These are phyloP conservation scores for Hanseniaspora guilliermondii DNA, from an alignment of 805 yeast genomes.

Conservation along the genomic window DNA sequence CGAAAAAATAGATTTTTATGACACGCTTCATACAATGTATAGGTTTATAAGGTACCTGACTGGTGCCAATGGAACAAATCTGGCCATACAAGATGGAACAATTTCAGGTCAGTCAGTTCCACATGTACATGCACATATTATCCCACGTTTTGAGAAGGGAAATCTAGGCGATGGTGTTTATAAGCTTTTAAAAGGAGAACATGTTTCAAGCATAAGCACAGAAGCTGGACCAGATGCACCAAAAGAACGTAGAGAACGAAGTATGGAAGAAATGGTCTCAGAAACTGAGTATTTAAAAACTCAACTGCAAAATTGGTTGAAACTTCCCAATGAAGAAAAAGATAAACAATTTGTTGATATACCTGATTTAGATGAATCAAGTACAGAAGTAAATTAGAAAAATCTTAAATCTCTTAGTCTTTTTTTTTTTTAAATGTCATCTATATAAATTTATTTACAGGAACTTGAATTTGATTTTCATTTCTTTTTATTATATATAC, in stretches of 20 bases:
- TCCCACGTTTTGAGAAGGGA: slow-evolving; percentile 56
- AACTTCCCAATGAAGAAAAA: neutral
- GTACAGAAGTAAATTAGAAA: neutral
- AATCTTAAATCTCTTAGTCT: slow-evolving; percentile 9
- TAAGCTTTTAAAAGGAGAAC: slow-evolving; percentile 47
- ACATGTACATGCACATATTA: slow-evolving; percentile 85
- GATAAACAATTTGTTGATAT: slow-evolving; percentile 1
- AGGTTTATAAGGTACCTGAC: slow-evolving; percentile 52
- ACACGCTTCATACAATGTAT: slow-evolving; percentile 59
- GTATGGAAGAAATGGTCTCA: slow-evolving; percentile 49
- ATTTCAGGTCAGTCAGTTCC: slow-evolving; percentile 95
- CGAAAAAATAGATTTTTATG: slow-evolving; percentile 68
- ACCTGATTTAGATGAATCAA: slow-evolving; percentile 1
- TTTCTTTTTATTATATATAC: slow-evolving; percentile 1
- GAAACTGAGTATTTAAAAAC: slow-evolving; percentile 52
- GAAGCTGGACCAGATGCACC: slow-evolving; percentile 23
- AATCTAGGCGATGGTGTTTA: slow-evolving; percentile 68
- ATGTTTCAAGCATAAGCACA: slow-evolving; percentile 23
- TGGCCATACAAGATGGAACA: slow-evolving; percentile 93
- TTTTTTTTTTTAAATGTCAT: slow-evolving; percentile 17
- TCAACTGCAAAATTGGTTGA: slow-evolving; percentile 29
- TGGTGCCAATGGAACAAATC: slow-evolving; percentile 71
- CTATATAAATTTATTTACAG: slow-evolving; percentile 5
- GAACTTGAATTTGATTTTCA: neutral
- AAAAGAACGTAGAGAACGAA: slow-evolving; percentile 41